Percentiles rank a stretch among this genome's conserved stretches.
Conservation (phyloP, 2,329 filamentous ascomycete species). For the Talaromyces albobiverticillius region DNA sequence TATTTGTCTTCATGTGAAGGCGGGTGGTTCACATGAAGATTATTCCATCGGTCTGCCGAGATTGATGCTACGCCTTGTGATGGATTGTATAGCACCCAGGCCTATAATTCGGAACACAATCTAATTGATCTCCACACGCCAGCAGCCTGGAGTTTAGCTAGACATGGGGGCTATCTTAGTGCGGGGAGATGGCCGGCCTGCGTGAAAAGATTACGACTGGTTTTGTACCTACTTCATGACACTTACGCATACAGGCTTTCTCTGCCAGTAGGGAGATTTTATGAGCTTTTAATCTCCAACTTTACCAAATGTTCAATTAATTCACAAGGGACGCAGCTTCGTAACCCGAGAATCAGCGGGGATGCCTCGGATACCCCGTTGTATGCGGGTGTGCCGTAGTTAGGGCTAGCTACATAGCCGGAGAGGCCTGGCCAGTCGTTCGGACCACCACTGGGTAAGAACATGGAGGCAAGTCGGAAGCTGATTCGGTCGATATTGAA, state of each 20-base stretch:
- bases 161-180: not conserved
- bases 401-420: slow-evolving; percentile 1
- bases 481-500: slow-evolving; percentile 3
- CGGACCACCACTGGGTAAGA: not conserved
- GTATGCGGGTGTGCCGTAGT: slow-evolving; percentile 1
- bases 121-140: not conserved
- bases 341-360: not conserved
- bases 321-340: no score
- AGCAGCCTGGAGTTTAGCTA: not conserved
- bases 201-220: no score
- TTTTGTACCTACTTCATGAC: no score
- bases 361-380: not conserved
- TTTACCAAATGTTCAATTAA: not conserved
- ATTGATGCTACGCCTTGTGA: not conserved
- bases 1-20: no score
- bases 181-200: not conserved
- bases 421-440: not conserved
- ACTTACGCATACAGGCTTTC: not conserved
- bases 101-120: not conserved
- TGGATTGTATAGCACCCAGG: not conserved
- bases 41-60: not conserved
- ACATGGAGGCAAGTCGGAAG: not conserved
- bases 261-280: no score
- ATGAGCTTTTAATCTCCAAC: not conserved
- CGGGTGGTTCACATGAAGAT: slow-evolving; percentile 19